Evolutionary conservation across 2,329 filamentous ascomycete genomes (phyloP), one percentile per base, ranked within the genome.

Genomic region (Alternaria dauci): DNA sequence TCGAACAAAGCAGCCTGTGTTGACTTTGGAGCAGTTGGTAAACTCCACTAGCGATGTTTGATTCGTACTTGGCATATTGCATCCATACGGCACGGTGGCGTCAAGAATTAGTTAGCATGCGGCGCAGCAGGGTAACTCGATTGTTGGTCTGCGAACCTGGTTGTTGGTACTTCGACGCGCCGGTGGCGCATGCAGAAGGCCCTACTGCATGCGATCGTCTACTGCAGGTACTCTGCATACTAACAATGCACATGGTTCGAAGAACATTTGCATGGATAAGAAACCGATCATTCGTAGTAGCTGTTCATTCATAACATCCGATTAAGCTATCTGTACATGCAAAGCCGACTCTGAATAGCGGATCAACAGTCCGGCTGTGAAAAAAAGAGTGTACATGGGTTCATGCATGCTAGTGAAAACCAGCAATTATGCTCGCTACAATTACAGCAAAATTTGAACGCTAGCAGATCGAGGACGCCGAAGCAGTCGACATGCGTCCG

Each of bases 281-380:
- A 28, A 54, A 25, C 25, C 20, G 36, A 30, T 20, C 25, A 18
- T 44, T 18, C n/a, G 43, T 50, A 18, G 34, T 12, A 14, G 28
- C 34, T 54, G 2, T 54, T 48, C 34, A 41, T 54, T 59, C 43
- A 14, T 50, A 26, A 50, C 20, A 36, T 38, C 51, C n/a, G 8
- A 36, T 64, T 59, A 55, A 53, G 32, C 25, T 52, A 48, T 52
- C 59, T 44, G 48, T 62, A 61, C 56, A 65, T 50, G 57, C 56
- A 55, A 58, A 59, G 50, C 52, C 59, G 53, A 58, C 57, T 57
- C 53, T 39, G 66, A 25, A 67, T 69, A 67, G 57, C 55, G 67
- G 69, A 70, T 75, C 74, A 76, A 77, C 75, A 78, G 75, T 75
- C 75, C 74, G 72, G 75, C 75, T 78, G 75, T 71, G 66, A 72